Evolutionary conservation across 306 rosid species (phyloP).

Genomic region (Albizia julibrissin): DNA sequence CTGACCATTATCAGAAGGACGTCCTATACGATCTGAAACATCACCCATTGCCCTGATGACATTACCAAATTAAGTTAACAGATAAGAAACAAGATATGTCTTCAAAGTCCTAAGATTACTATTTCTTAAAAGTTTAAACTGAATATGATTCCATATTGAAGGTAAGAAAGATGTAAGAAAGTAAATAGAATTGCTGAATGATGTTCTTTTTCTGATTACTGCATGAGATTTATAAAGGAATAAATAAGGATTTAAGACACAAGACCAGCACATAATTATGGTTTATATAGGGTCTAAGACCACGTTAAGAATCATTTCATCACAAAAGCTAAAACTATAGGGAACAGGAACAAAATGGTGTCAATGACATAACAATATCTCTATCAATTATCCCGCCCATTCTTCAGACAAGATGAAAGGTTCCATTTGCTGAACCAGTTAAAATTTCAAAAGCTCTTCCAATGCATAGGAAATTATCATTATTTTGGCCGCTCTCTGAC

Average conservation of each 20-base stretch:
- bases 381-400: neutral
- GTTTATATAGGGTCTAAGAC: neutral
- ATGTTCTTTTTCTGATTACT: neutral
- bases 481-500: neutral
- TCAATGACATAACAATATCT: neutral
- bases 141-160: neutral
- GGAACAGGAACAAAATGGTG: neutral
- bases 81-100: neutral
- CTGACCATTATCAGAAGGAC: slow-evolving; percentile 97
- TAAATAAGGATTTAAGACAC: neutral
- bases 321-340: neutral
- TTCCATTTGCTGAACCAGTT: neutral
- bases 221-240: neutral
- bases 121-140: neutral
- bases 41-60: slow-evolving; percentile 94
- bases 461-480: neutral
- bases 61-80: slow-evolving; percentile 8
- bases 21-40: slow-evolving; percentile 98
- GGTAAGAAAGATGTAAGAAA: neutral
- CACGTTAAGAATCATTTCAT: neutral
- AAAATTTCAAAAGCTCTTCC: neutral
- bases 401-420: neutral
- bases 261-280: neutral
- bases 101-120: neutral
- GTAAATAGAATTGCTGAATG: neutral